Evolutionary conservation across 805 yeast genomes (phyloP).

Genomic region (Wickerhamiella parazyma): DNA sequence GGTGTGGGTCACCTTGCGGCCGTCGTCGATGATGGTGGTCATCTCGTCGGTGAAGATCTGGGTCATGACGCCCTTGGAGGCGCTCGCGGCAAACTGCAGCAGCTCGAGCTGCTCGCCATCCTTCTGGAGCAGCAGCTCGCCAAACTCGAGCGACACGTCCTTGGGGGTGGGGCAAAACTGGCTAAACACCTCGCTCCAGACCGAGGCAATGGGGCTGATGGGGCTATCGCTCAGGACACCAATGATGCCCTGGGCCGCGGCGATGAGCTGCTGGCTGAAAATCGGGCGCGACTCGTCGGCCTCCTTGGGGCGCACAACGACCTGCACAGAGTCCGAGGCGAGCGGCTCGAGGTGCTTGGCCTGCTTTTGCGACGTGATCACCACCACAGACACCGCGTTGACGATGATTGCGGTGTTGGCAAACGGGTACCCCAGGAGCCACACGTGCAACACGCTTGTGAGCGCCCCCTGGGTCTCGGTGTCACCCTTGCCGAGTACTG

Average conservation of each 20-base stretch:
- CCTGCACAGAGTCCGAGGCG: constrained; percentile 33
- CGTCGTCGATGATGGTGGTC: constrained; percentile 80
- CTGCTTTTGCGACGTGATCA: constrained; percentile 73
- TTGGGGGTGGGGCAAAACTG: constrained; percentile 28
- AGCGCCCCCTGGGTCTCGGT: constrained; percentile 84
- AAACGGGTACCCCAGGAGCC: constrained; percentile 91
- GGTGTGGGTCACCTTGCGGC: constrained; percentile 55
- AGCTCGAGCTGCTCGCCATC: constrained; percentile 63
- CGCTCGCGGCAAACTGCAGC: constrained; percentile 56
- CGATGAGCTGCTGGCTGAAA: constrained; percentile 42
- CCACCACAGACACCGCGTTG: constrained; percentile 41
- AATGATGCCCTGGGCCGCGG: constrained; percentile 31
- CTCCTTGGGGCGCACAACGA: constrained; percentile 74
- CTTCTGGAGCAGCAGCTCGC: constrained; percentile 52
- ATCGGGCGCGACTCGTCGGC: constrained; percentile 55
- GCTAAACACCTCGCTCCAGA: constrained; percentile 40
- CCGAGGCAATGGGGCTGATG: constrained; percentile 71
- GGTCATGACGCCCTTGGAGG: constrained; percentile 62
- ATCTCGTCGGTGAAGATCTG: constrained; percentile 73
- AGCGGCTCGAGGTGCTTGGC: constrained; percentile 63
- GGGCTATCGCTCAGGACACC: constrained; percentile 69
- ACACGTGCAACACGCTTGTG: constrained; percentile 71
- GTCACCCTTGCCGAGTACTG: constrained; percentile 73
- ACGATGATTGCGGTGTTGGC: constrained; percentile 75
- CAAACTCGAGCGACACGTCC: constrained; percentile 39